Evolutionary conservation across 140 eudicot species (phyloP), one percentile per base, ranked within the genome.

Genomic region (Flaveria floridana): DNA sequence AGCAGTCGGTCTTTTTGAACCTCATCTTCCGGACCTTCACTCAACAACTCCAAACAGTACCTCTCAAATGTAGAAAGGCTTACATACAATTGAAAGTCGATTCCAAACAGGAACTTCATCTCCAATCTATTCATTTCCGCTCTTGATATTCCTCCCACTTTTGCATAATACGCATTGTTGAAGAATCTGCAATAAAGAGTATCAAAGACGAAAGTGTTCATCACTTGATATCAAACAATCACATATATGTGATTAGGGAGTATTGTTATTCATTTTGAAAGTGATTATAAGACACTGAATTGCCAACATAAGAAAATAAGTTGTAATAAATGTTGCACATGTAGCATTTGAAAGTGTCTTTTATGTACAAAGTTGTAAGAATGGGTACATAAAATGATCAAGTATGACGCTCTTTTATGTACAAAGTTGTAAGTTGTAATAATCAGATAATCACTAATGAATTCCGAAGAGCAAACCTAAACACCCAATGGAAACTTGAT

Each of bases 81-180:
- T 15, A 89, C 95, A 20, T 79, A 79, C 58, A 92, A 85, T 37
- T 80, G 77, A 72, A 87, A 92, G 61, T 89, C 83, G 41, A 92
- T 79, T 18, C 86, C 80, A 70, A 87, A 92, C 64, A 92, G 48
- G 59, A 92, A 85, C 63, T 86, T 81, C 87, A 86, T 77, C 82
- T 89, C 97, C 73, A 89, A 15, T 79, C 78, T 82, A 82, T 92
- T 92, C 81, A 89, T 55, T 79, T 89, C 96, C 1, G 81, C 25
- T 6, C 86, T 85, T 80, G 89, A 85, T 34, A 92, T 81, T 55
- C 97, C 97, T 72, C 97, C 97, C 11, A 92, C 95, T 82, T 84
- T 87, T 0, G 97, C 97, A 73, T 85, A 92, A 57, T 92, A 84
- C 18, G 95, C 97, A 48, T 92, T 92, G 61, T 87, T 87, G 74